Evolutionary conservation across 495 filamentous ascomycete species (phyloP).

Genomic region (Annulohypoxylon maeteangense): DNA sequence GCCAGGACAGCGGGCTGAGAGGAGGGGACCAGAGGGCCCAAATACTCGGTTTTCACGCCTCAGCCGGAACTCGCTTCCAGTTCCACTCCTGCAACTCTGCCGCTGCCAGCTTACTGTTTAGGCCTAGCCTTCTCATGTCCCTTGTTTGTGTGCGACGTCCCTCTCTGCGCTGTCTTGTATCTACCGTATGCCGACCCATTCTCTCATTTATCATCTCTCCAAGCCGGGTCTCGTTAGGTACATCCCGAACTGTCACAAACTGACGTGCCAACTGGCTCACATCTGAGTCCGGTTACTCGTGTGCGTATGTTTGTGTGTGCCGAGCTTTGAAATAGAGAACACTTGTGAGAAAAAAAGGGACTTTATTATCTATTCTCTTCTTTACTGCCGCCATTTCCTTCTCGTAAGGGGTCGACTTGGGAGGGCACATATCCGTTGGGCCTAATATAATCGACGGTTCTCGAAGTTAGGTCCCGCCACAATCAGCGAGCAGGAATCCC

Average conservation of each 20-base stretch:
- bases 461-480: conserved; percentile 2
- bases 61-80: conserved; percentile 47
- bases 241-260: conserved; percentile 23
- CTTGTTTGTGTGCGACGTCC: conserved; percentile 40
- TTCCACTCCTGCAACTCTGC: conserved; percentile 46
- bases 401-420: conserved; percentile 10
- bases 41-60: conserved; percentile 47
- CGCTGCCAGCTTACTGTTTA: conserved; percentile 43
- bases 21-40: conserved; percentile 44
- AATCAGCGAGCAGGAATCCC: conserved; percentile 5
- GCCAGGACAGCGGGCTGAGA: conserved; percentile 46
- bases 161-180: conserved; percentile 27
- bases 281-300: conserved; percentile 22
- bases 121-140: conserved; percentile 36
- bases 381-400: conserved; percentile 18
- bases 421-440: conserved; percentile 8
- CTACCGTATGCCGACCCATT: conserved; percentile 34
- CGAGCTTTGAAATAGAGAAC: conserved; percentile 24
- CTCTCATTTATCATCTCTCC: conserved; percentile 42
- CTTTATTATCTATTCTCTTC: background rate
- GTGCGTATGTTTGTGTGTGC: conserved; percentile 10
- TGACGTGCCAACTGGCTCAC: conserved; percentile 28
- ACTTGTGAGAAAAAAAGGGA: conserved; percentile 3
- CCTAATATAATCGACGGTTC: conserved; percentile 27
- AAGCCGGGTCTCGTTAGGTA: conserved; percentile 29